phyloP scores from a whole-genome alignment of 164 flowering plant genomes.

The Paratinospora sagittata region DNA sequence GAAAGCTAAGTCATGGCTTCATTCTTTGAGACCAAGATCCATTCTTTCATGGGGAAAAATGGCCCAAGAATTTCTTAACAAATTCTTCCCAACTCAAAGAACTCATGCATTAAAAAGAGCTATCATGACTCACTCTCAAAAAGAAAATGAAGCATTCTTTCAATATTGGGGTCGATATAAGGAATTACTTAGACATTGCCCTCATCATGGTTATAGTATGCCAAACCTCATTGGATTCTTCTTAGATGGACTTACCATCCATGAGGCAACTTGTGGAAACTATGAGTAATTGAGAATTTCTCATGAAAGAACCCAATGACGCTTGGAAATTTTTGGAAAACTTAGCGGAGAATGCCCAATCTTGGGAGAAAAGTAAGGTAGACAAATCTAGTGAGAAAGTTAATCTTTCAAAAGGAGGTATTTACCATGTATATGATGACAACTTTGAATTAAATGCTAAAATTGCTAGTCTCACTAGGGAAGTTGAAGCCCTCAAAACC shows the following conservation, averaged over 20 bases:
- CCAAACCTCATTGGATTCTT: slow-evolving; percentile 2
- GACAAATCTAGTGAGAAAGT: neutral
- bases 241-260: neutral
- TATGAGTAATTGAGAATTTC: slow-evolving; percentile 12
- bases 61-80: neutral
- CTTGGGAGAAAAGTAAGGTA: neutral
- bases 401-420: neutral
- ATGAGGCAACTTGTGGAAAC: slow-evolving; percentile 7
- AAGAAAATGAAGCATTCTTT: neutral
- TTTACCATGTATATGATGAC: neutral
- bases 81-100: neutral
- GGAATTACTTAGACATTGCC: slow-evolving; percentile 2
- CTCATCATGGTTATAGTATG: neutral
- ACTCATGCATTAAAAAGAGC: slow-evolving; percentile 6
- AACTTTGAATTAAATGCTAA: slow-evolving; percentile 3
- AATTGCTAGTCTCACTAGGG: neutral
- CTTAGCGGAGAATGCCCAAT: slow-evolving; percentile 4
- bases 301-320: slow-evolving; percentile 3
- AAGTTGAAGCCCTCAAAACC: neutral
- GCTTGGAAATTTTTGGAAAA: neutral
- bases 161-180: slow-evolving; percentile 10
- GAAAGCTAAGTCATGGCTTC: neutral
- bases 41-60: neutral
- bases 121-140: neutral
- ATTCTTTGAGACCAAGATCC: neutral